phyloP scores from a whole-genome alignment of 2,329 filamentous ascomycete genomes.

The Aspergillus chevalieri region DNA sequence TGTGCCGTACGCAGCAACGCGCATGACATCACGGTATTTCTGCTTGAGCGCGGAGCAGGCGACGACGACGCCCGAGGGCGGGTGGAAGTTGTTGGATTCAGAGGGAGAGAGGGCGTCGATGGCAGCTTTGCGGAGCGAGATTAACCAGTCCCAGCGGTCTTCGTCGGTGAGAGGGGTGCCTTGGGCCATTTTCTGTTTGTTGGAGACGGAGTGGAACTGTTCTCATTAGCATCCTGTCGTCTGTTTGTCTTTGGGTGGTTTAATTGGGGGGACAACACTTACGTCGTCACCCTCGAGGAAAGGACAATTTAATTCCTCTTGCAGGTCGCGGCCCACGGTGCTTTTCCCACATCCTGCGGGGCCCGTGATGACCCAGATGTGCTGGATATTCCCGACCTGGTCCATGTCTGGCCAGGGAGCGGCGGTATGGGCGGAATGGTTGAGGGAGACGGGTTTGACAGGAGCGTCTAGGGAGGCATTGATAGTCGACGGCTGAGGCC shows the following conservation, averaged over 20 bases:
- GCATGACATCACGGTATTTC: constrained; percentile 91
- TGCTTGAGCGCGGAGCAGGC: constrained; percentile 95
- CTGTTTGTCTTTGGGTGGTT: neutral
- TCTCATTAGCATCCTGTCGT: neutral
- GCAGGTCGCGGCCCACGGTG: constrained; percentile 63
- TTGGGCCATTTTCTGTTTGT: constrained; percentile 84
- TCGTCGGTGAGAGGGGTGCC: constrained; percentile 82
- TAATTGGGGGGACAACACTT: constrained; percentile 28
- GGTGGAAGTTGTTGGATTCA: constrained; percentile 35
- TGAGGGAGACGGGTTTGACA: constrained; percentile 14
- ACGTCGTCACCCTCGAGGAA: constrained; percentile 77
- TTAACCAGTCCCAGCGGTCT: constrained; percentile 97
- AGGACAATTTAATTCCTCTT: constrained; percentile 57
- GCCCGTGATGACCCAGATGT: constrained; percentile 76
- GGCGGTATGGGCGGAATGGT: constrained; percentile 10
- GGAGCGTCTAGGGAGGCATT: constrained; percentile 18
- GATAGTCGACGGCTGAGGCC: constrained; percentile 19
- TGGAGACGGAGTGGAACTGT: constrained; percentile 53
- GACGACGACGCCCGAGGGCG: constrained; percentile 73
- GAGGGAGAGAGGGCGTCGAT: constrained; percentile 45
- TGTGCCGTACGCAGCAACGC: constrained; percentile 70
- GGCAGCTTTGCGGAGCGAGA: constrained; percentile 61
- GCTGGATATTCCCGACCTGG: constrained; percentile 40
- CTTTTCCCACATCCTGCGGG: constrained; percentile 76
- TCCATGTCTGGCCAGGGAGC: constrained; percentile 9